Evolutionary conservation across 1,284 basidiomycete genomes (phyloP).

Genomic region (Lentinula novae-zelandiae): DNA sequence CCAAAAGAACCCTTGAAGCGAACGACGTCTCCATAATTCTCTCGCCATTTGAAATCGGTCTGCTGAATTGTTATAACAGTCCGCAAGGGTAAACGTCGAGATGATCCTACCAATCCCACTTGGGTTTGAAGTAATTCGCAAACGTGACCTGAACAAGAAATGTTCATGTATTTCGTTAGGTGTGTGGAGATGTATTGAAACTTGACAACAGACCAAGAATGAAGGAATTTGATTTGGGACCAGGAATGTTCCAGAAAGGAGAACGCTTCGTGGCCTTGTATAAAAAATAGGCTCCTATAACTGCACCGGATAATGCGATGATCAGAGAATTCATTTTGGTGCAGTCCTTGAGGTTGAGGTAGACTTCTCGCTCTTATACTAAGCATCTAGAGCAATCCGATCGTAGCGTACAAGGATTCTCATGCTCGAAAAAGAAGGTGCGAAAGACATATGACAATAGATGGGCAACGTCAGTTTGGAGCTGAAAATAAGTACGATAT

Average conservation of each 20-base stretch:
- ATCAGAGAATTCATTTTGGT: not conserved
- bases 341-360: not conserved
- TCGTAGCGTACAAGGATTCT: not conserved
- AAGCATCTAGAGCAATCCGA: not conserved
- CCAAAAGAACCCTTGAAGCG: slow-evolving; percentile 12
- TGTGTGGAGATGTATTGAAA: too few species aligned
- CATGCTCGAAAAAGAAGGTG: not conserved
- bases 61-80: not conserved
- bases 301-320: not conserved
- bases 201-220: slow-evolving; percentile 3
- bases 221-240: slow-evolving; percentile 8
- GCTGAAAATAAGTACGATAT: not conserved
- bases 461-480: not conserved
- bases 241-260: slow-evolving; percentile 3
- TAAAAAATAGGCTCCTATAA: not conserved
- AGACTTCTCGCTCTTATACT: not conserved
- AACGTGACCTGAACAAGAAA: slow-evolving; percentile 5
- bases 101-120: slow-evolving; percentile 3
- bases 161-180: not conserved
- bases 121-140: slow-evolving; percentile 8
- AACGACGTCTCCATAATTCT: slow-evolving; percentile 9
- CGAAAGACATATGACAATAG: not conserved
- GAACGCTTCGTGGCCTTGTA: slow-evolving; percentile 8
- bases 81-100: not conserved
- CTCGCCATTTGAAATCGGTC: slow-evolving; percentile 14